Conservation (phyloP, 257 asterid species). For the Scutellaria barbata region DNA sequence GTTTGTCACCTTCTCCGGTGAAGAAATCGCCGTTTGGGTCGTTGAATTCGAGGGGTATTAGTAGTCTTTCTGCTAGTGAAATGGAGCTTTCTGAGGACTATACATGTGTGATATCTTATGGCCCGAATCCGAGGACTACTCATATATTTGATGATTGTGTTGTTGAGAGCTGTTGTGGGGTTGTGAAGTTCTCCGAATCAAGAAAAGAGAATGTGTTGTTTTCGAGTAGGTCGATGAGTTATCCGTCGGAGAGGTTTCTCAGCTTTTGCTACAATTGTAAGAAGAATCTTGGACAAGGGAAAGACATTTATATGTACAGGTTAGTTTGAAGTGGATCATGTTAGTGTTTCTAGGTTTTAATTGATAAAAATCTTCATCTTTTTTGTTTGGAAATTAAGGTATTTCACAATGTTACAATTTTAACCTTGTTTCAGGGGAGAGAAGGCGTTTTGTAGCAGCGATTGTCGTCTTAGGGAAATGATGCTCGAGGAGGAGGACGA, state of each 20-base stretch:
- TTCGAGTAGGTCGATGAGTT: conserved; percentile 45
- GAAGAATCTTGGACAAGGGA: conserved; percentile 74
- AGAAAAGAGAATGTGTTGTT: conserved; percentile 31
- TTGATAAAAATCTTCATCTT: neutral
- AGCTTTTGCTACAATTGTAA: conserved; percentile 78
- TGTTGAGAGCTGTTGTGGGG: conserved; percentile 76
- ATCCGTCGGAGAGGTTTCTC: conserved; percentile 69
- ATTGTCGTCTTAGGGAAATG: conserved; percentile 69
- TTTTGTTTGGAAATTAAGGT: neutral
- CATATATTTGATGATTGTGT: conserved; percentile 87
- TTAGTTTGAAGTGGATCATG: conserved; percentile 29
- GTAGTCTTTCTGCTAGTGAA: conserved; percentile 60
- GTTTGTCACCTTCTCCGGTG: conserved; percentile 42
- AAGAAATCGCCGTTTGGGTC: conserved; percentile 61
- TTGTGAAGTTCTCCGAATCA: conserved; percentile 52
- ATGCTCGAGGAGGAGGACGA: conserved; percentile 49
- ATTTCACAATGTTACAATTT: neutral
- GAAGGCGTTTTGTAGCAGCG: conserved; percentile 80
- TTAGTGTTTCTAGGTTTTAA: neutral
- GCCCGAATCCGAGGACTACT: conserved; percentile 82
- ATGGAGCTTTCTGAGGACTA: conserved; percentile 96
- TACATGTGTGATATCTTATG: conserved; percentile 81
- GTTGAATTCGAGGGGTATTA: conserved; percentile 43
- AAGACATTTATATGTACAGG: conserved; percentile 88
- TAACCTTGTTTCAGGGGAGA: conserved; percentile 60